These are phyloP conservation scores for Quercus gilva DNA, from an alignment of 306 rosid species.

Conservation along the genomic window DNA sequence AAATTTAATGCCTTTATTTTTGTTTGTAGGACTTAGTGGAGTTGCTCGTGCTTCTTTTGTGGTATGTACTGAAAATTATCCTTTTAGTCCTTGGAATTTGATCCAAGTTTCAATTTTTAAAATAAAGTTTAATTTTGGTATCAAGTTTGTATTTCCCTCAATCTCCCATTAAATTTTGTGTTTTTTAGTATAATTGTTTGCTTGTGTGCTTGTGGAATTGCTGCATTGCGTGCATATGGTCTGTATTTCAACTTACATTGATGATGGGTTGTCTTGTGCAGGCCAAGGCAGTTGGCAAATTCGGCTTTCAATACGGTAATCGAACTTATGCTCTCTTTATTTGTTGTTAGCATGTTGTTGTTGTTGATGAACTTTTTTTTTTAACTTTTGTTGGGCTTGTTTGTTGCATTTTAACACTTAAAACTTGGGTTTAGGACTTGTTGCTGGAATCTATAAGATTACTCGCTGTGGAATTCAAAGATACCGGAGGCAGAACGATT, in stretches of 20 bases:
- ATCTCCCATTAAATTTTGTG: neutral
- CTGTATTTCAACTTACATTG: conserved; percentile 11
- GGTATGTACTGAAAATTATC: conserved; percentile 35
- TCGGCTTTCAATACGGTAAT: conserved; percentile 68
- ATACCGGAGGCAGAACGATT: conserved; percentile 63
- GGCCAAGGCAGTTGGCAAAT: conserved; percentile 55
- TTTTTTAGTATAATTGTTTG: neutral
- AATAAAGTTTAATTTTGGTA: too few relatives aligned
- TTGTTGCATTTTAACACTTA: conserved; percentile 18
- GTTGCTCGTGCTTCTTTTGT: conserved; percentile 56
- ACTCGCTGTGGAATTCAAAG: conserved; percentile 67
- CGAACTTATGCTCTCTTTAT: neutral
- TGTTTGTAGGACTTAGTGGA: conserved; percentile 61
- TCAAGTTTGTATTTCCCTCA: too few relatives aligned
- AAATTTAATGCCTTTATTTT: neutral
- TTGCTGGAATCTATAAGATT: conserved; percentile 55
- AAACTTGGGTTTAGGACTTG: conserved; percentile 49
- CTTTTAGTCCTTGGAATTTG: neutral
- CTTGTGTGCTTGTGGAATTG: neutral
- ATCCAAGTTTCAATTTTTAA: too few relatives aligned
- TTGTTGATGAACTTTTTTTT: neutral
- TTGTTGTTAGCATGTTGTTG: neutral
- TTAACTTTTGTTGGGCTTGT: conserved; percentile 8
- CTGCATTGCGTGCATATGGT: neutral
- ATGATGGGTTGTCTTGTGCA: conserved; percentile 26